phyloP scores from a whole-genome alignment of 305 asterid genomes.

The Solanum hybrid region DNA sequence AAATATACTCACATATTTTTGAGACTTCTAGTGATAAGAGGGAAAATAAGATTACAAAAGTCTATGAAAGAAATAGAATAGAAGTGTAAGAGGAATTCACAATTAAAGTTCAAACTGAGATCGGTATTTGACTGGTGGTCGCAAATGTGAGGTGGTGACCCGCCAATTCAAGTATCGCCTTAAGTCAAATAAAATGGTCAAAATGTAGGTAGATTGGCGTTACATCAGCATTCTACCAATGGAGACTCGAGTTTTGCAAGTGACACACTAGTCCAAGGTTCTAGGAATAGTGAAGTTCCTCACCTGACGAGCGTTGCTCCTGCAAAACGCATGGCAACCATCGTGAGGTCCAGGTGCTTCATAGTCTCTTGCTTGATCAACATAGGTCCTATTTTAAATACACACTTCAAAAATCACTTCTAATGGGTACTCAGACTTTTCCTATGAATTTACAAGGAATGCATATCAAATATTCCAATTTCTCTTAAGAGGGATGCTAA shows the following conservation, averaged over 20 bases:
- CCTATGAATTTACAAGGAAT: neutral
- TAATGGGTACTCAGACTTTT: neutral
- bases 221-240: neutral
- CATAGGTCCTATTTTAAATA: neutral
- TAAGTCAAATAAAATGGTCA: neutral
- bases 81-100: neutral
- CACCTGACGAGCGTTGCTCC: neutral
- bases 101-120: neutral
- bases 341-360: neutral
- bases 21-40: too few species aligned
- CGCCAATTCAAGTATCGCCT: neutral
- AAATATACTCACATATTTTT: neutral
- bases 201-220: neutral
- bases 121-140: neutral
- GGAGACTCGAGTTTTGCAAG: neutral
- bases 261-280: neutral
- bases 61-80: neutral
- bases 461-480: neutral
- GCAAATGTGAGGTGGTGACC: neutral
- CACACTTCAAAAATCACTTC: neutral
- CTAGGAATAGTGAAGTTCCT: neutral
- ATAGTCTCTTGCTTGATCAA: neutral
- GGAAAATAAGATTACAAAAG: neutral
- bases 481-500: neutral
- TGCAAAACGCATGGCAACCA: neutral